Evolutionary conservation across 305 asterid genomes (phyloP), one percentile per base, ranked within the genome.

Genomic region (Caryopteris hybrid): DNA sequence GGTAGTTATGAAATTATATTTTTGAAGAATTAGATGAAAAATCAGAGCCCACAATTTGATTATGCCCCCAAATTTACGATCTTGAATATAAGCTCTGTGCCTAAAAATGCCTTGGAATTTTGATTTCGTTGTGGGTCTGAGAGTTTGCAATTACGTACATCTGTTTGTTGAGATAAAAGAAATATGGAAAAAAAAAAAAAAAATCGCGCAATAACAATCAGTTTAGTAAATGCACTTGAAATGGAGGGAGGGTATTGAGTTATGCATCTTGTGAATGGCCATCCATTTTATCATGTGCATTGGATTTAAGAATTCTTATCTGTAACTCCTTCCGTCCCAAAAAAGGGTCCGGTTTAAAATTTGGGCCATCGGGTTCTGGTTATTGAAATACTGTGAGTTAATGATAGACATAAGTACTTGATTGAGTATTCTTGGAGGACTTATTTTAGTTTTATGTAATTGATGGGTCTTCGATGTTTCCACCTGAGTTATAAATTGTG

Each of bases 11-110:
- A 42, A 45, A 75, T 68, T 68, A 33, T 31, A 18, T 31, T 59
- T 52, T 1, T 14, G 34, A 41, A 66, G 23, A 55, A 50, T 25
- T 42, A 63, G 68, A 13, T 43, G 13, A 53, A 27, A 34, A 27
- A 41, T 1, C 45, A 11, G 25, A 23, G 43, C 17, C 46, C 42
- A 18, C 29, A 29, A 62, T 58, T 52, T 64, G 18, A 13, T 57
- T 48, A 45, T 66, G 55, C 63, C 34, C 61, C 31, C 20, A 56
- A 61, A 55, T 20, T 22, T 17, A 23, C 38, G 22, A 50, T 33
- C 50, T 41, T 38, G 56, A 46, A 60, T 29, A 58, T 46, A 66
- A 57, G 34, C 20, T 48, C 62, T 18, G 61, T 36, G 67, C 52
- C 33, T 16, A 17, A 38, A 25, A 55, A 25, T 25, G 43, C 14